These are phyloP conservation scores for Cryptosporidium ryanae DNA, from an alignment of 169 alveolate genomes.

Conservation along the genomic window DNA sequence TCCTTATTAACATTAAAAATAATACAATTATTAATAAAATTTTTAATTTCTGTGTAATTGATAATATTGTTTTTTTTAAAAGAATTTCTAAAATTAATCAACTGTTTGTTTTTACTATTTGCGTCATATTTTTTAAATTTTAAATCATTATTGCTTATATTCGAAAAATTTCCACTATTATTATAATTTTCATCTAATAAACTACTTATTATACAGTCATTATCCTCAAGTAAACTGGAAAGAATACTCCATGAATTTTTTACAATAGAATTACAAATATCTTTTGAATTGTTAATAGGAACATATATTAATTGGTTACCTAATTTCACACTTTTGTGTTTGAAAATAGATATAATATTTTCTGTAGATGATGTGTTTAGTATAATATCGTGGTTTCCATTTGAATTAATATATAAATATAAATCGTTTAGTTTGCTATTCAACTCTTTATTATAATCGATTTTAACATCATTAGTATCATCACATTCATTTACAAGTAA, in stretches of 20 bases:
- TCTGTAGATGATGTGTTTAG: not conserved
- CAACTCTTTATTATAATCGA: not conserved
- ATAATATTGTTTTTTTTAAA: slow-evolving; percentile 19
- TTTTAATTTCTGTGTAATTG: not conserved
- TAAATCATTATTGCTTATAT: slow-evolving; percentile 1
- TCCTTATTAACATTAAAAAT: not conserved
- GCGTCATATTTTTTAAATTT: not conserved
- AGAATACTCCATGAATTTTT: slow-evolving; percentile 41
- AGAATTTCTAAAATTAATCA: slow-evolving; percentile 10
- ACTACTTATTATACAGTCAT: not conserved
- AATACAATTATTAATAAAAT: slow-evolving; percentile 11
- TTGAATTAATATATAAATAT: slow-evolving; percentile 9
- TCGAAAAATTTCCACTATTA: not conserved
- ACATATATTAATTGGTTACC: not conserved
- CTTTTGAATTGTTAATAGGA: not conserved
- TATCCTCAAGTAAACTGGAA: slow-evolving; percentile 17
- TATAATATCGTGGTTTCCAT: slow-evolving; percentile 33
- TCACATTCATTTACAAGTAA: not conserved
- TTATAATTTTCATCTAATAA: not conserved
- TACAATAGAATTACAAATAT: not conserved
- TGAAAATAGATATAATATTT: slow-evolving; percentile 4
- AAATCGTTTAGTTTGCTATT: not conserved
- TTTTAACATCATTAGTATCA: not conserved
- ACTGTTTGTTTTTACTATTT: not conserved
- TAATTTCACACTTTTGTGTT: not conserved